Base-by-base conservation (phyloP, 164 flowering plant species). In the Nelumbo lutea region DNA sequence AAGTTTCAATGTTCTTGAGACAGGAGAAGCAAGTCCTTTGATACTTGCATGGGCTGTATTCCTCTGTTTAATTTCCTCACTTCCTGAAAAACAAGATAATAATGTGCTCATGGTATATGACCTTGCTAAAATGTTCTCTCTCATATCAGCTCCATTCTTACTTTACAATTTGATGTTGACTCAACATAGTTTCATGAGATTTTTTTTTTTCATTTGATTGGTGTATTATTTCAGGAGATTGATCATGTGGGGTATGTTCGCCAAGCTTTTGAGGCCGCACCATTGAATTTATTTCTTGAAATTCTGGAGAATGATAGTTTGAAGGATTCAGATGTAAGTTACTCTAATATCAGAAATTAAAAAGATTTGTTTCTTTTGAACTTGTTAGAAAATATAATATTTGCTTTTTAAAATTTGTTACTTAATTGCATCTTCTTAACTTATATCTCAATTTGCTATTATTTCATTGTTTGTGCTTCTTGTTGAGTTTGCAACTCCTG, bases 1-100 rank as follows among this genome's bases (percentile, higher is more conserved):
- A 62, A 77, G 83, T 77, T 81, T 86, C 62, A 79, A 76, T 81
- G 72, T 66, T 56, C 79, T 72, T 63, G 90, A 88, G 75, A 73
- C 77, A 56, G 84, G 77, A 79, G 98, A 88, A 80, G 90, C 87
- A 10, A 92, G 92, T 5, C 95, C 92, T 3, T 78, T 94, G 68
- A 64, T 87, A 70, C 84, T 94, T 65, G 66, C 98, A 6, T 94
- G 98, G 98, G 98, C 96, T 40, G 90, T 88, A 63, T 88, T 87
- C 72, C 86, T 91, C 27, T 90, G 96, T 77, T 80, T 94, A 57
- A 46, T 88, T 74, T 79, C 82, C 50, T 85, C 98, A 59, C 93
- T 91, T 75, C 94, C 95, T 56, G 88, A 79, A 38, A 86, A 81
- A 78, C 82, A 86, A 73, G 89, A 86, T 52, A 62, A 72, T 71